Conservation (phyloP, 2,329 filamentous ascomycete genomes). For the Gremmenia infestans region DNA sequence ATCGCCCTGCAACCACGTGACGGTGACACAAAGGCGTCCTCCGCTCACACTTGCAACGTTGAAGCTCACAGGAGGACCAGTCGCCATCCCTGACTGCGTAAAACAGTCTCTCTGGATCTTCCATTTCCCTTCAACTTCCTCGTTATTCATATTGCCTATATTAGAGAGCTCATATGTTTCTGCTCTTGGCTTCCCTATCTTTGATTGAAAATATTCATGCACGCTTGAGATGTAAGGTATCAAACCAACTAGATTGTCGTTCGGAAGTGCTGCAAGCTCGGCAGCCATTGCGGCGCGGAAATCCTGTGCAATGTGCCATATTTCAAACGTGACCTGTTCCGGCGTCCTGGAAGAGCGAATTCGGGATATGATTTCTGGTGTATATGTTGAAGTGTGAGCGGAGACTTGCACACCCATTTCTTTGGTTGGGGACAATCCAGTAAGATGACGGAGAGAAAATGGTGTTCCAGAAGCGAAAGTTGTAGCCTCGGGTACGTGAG, state of each 20-base stretch:
- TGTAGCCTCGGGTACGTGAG: conserved; percentile 33
- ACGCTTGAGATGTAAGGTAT: conserved; percentile 41
- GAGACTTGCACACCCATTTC: conserved; percentile 33
- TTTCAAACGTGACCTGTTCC: conserved; percentile 19
- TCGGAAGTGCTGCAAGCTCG: conserved; percentile 36
- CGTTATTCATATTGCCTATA: conserved; percentile 38
- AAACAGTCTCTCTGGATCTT: conserved; percentile 43
- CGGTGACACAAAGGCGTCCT: conserved; percentile 37
- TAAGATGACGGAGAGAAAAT: conserved; percentile 41
- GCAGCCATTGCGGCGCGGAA: conserved; percentile 28
- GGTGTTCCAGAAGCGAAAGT: conserved; percentile 39
- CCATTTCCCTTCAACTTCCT: conserved; percentile 25
- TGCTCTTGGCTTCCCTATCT: conserved; percentile 39
- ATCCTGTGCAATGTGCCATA: conserved; percentile 37
- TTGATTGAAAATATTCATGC: conserved; percentile 35
- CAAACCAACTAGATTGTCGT: conserved; percentile 40
- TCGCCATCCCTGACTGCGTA: conserved; percentile 43
- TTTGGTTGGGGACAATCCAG: conserved; percentile 19
- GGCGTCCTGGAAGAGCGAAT: conserved; percentile 23
- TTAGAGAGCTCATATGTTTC: conserved; percentile 50
- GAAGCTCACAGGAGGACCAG: conserved; percentile 40
- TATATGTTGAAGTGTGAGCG: conserved; percentile 19
- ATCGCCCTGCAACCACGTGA: conserved; percentile 45
- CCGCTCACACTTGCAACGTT: conserved; percentile 44
- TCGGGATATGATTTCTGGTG: conserved; percentile 3